These are phyloP conservation scores for Cutaneotrichosporon sp. DNA, from an alignment of 1,284 basidiomycete genomes.

Conservation along the genomic window DNA sequence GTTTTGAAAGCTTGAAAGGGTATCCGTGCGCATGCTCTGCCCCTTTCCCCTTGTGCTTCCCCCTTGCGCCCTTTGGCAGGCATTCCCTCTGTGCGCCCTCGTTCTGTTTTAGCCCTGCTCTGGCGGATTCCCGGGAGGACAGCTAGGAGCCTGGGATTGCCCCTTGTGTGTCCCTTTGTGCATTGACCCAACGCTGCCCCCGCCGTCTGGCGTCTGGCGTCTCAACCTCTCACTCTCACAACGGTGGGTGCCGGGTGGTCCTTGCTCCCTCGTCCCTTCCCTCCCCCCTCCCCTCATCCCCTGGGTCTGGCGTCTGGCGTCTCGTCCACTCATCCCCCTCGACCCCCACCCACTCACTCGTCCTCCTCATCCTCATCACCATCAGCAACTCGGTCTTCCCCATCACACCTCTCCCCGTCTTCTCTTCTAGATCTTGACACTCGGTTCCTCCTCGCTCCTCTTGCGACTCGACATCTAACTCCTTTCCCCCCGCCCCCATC, in stretches of 20 bases:
- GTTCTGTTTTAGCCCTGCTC: not conserved
- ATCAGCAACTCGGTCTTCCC: not conserved
- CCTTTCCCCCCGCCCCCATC: not conserved
- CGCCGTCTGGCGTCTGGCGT: constrained; percentile 4
- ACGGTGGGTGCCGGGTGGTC: too few species aligned
- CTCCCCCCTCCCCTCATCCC: not conserved
- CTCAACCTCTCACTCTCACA: not conserved
- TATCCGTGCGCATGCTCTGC: not conserved
- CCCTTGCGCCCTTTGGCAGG: not conserved
- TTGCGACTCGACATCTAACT: not conserved
- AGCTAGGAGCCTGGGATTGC: too few species aligned
- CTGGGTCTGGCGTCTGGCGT: not conserved
- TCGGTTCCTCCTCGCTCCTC: not conserved
- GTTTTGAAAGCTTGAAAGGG: not conserved
- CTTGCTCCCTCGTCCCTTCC: too few species aligned
- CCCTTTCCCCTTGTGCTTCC: not conserved
- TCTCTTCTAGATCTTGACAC: not conserved
- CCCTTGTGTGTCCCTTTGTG: not conserved
- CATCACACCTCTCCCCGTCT: not conserved
- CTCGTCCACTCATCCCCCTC: not conserved
- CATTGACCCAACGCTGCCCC: not conserved
- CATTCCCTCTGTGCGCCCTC: too few species aligned
- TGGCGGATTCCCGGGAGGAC: not conserved
- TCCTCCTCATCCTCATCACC: not conserved
- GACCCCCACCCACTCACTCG: not conserved